These are phyloP conservation scores for Clathrospora elynae DNA, from an alignment of 2,329 filamentous ascomycete species.

Conservation along the genomic window DNA sequence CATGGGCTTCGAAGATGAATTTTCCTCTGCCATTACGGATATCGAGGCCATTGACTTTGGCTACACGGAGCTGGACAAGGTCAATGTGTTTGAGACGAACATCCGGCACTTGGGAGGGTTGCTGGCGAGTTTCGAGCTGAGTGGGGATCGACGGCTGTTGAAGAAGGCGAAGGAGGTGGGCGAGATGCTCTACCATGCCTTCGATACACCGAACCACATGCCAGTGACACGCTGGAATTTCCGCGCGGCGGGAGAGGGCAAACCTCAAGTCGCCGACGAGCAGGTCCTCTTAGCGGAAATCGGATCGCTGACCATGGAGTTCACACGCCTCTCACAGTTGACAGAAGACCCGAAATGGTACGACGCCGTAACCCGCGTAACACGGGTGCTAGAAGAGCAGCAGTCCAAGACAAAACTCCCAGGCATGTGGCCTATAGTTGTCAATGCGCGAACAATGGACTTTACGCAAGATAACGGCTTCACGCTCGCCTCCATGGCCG, in stretches of 20 bases:
- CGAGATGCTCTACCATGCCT: slow-evolving; percentile 79
- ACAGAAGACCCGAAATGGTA: slow-evolving; percentile 55
- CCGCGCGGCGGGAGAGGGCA: slow-evolving; percentile 45
- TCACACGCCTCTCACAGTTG: slow-evolving; percentile 54
- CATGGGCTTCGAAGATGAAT: slow-evolving; percentile 56
- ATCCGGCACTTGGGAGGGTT: slow-evolving; percentile 88
- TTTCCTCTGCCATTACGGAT: slow-evolving; percentile 52
- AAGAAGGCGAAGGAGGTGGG: slow-evolving; percentile 80
- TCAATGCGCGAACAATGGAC: slow-evolving; percentile 50
- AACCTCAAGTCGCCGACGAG: slow-evolving; percentile 48
- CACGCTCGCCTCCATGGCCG: slow-evolving; percentile 47
- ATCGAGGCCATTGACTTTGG: slow-evolving; percentile 53
- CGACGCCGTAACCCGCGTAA: slow-evolving; percentile 53
- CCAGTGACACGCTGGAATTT: slow-evolving; percentile 61
- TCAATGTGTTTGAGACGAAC: slow-evolving; percentile 58
- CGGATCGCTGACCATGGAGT: slow-evolving; percentile 55
- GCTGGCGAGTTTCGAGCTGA: slow-evolving; percentile 84
- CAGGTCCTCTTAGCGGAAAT: slow-evolving; percentile 54
- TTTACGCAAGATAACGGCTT: slow-evolving; percentile 49
- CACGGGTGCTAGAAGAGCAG: slow-evolving; percentile 49
- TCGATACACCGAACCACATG: slow-evolving; percentile 94
- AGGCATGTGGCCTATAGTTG: slow-evolving; percentile 56
- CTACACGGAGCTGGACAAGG: slow-evolving; percentile 42
- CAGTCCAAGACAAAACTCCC: slow-evolving; percentile 52
- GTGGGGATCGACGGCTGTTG: slow-evolving; percentile 72